Conservation (phyloP, 352 stramenopile species). For the Pythium angustatum region DNA sequence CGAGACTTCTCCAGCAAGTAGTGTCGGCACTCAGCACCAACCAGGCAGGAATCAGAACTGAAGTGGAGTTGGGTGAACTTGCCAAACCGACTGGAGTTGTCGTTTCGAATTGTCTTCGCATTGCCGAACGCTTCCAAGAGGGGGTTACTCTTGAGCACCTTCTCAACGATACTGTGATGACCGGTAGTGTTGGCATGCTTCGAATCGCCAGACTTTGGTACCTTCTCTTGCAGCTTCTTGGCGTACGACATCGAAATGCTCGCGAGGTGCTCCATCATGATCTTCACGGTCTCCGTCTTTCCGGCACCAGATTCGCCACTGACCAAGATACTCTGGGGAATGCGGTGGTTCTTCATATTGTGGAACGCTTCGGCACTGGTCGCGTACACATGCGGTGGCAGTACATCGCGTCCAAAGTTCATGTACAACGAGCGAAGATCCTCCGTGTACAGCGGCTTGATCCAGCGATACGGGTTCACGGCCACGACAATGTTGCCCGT, state of each 20-base stretch:
- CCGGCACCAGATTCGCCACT: constrained; percentile 93
- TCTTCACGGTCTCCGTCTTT: constrained; percentile 96
- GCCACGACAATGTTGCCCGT: constrained; percentile 97
- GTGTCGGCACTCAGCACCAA: constrained; percentile 87
- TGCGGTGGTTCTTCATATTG: constrained; percentile 74
- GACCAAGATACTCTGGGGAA: constrained; percentile 90
- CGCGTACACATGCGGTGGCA: constrained; percentile 90
- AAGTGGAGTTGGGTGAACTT: constrained; percentile 96
- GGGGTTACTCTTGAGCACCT: constrained; percentile 90
- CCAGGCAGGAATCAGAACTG: constrained; percentile 81
- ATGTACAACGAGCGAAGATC: constrained; percentile 75
- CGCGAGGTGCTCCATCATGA: constrained; percentile 96
- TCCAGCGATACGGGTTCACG: constrained; percentile 95
- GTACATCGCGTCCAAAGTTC: constrained; percentile 51
- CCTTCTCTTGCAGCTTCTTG: constrained; percentile 66
- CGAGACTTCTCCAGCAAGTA: constrained; percentile 98
- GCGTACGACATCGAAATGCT: constrained; percentile 76
- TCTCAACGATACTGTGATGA: constrained; percentile 71
- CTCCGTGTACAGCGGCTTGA: constrained; percentile 85
- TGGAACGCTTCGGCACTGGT: constrained; percentile 84
- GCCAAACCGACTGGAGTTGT: constrained; percentile 95
- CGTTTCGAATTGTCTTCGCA: constrained; percentile 92
- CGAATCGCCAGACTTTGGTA: constrained; percentile 73
- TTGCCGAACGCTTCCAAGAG: constrained; percentile 91
- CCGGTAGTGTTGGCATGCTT: constrained; percentile 31